phyloP scores from a whole-genome alignment of 2,329 filamentous ascomycete species.

The Scedosporium boydii region DNA sequence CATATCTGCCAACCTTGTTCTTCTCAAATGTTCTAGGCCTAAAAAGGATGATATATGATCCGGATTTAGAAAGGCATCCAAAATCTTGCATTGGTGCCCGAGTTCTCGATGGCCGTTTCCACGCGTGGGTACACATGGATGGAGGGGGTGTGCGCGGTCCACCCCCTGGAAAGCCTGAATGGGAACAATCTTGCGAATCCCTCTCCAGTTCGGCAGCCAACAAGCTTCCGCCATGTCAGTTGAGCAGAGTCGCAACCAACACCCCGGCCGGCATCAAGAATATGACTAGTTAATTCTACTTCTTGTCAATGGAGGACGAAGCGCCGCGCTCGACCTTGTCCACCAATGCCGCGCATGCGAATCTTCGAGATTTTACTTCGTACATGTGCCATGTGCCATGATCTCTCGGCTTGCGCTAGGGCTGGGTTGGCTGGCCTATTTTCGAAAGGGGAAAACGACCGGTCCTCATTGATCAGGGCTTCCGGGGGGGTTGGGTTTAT shows the following conservation, averaged over 20 bases:
- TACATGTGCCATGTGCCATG: not conserved
- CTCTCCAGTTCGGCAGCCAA: not conserved
- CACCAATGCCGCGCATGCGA: not conserved
- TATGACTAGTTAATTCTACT: not conserved
- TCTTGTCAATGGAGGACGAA: not conserved
- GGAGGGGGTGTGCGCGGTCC: not conserved
- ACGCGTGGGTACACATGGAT: not conserved
- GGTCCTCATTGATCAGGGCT: not conserved
- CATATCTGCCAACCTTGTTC: not conserved
- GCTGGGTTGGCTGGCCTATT: not conserved
- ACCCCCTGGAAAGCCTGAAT: not conserved
- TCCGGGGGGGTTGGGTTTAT: not conserved
- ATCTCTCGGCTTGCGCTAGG: not conserved
- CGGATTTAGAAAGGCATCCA: not conserved
- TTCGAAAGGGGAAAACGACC: not conserved
- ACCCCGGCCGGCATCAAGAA: not conserved
- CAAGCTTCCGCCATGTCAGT: slow-evolving; percentile 4
- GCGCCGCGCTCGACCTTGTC: not conserved
- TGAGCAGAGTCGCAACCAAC: not conserved
- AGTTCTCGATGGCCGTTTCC: not conserved
- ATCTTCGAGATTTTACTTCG: not conserved
- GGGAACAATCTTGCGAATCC: not conserved
- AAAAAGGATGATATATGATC: not conserved
- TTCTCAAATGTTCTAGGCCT: not conserved
- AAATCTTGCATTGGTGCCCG: slow-evolving; percentile 5